phyloP scores from a whole-genome alignment of 106 monocot genomes.

The Acanthochlamys bracteata region DNA sequence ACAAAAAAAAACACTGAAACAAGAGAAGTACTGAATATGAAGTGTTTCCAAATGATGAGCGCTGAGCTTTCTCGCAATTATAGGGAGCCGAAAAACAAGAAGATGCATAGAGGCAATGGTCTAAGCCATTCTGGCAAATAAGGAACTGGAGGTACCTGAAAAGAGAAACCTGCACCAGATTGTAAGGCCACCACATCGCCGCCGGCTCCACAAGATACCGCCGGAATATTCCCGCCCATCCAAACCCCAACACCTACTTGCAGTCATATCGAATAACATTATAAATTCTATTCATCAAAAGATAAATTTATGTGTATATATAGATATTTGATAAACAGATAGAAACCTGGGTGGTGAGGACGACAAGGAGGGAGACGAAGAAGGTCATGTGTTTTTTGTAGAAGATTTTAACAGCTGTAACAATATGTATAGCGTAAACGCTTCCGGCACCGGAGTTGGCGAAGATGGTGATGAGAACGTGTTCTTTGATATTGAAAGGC shows the following conservation, averaged over 20 bases:
- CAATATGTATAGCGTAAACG: constrained; percentile 56
- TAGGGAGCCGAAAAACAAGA: no score
- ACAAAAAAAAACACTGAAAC: no score
- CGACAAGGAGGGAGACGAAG: constrained; percentile 55
- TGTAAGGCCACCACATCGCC: constrained; percentile 94
- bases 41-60: no score
- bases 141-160: constrained; percentile 49
- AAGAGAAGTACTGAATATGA: no score
- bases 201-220: constrained; percentile 79
- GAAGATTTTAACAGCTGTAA: constrained; percentile 52
- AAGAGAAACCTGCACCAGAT: constrained; percentile 83
- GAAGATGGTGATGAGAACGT: constrained; percentile 76
- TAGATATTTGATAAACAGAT: neutral
- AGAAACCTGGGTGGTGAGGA: constrained; percentile 63
- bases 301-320: neutral
- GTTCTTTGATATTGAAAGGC: constrained; percentile 74
- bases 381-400: constrained; percentile 45
- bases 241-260: constrained; percentile 69
- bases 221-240: constrained; percentile 94
- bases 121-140: no score
- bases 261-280: neutral
- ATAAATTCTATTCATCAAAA: neutral
- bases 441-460: constrained; percentile 63
- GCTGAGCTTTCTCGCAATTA: no score
- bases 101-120: no score